phyloP scores from a whole-genome alignment of 108 stramenopile species.

The Skeletonema marinoi region DNA sequence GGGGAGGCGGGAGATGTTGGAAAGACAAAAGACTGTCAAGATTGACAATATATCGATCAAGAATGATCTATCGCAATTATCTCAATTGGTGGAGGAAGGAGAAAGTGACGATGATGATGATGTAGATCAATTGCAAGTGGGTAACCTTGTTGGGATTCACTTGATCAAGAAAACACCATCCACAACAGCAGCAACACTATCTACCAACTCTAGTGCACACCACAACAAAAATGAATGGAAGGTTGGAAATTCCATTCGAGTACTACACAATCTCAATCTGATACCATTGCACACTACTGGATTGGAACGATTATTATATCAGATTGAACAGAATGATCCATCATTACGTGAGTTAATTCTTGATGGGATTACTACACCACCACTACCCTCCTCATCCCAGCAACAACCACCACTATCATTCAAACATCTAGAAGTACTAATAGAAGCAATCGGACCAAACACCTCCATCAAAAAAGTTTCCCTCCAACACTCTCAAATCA shows the following conservation, averaged over 20 bases:
- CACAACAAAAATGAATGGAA: slow-evolving; percentile 14
- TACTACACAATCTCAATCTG: slow-evolving; percentile 14
- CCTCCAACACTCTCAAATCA: slow-evolving; percentile 26
- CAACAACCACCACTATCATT: background rate
- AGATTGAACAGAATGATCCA: slow-evolving; percentile 20
- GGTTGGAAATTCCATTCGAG: slow-evolving; percentile 8
- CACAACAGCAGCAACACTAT: background rate
- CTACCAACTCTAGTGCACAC: background rate
- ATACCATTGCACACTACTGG: slow-evolving; percentile 9
- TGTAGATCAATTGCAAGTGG: background rate
- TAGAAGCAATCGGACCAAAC: slow-evolving; percentile 25
- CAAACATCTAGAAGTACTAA: slow-evolving; percentile 12
- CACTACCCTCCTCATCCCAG: background rate
- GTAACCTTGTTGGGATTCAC: slow-evolving; percentile 8
- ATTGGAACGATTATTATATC: background rate
- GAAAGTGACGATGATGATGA: background rate
- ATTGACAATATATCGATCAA: background rate
- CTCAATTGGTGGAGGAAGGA: background rate
- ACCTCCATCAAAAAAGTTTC: slow-evolving; percentile 16
- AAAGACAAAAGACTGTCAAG: background rate
- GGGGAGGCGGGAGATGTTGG: background rate
- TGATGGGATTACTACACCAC: slow-evolving; percentile 18
- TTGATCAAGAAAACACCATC: background rate
- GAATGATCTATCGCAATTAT: background rate
- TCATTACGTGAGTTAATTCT: slow-evolving; percentile 18